Evolutionary conservation across 1,284 basidiomycete genomes (phyloP), one percentile per base, ranked within the genome.

Genomic region (Moesziomyces globuligerus): DNA sequence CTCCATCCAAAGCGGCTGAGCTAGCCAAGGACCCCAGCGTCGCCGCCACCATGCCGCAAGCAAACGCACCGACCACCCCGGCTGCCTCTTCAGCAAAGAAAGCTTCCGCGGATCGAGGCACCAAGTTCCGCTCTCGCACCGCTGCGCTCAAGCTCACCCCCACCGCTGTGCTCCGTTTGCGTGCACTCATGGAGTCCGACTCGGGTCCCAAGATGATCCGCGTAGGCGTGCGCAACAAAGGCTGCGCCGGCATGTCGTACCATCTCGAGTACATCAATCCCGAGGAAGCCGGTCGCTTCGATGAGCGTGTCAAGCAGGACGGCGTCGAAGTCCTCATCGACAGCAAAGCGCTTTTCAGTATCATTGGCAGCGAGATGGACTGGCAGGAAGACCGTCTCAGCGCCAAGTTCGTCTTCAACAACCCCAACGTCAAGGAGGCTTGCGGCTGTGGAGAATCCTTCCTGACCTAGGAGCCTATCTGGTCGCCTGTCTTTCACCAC

Each of bases 361-460:
- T 99, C 79, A 98, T 99, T 72, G 96, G 96, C 39, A 94, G 92
- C 81, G 91, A 91, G 85, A 99, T 99, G 96, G 94, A 96, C 82
- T 98, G 96, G 96, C 87, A 90, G 68, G 96, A 98, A 85, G 72
- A 78, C 44, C 67, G 53, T 21, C 56, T 72, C 38, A 66, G 61
- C 23, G 90, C 92, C 52, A 93, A 92, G 84, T 96, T 97, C 77
- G 89, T 91, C 24, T 96, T 97, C 84, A 90, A 91, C 84, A 96
- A 85, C 60, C 84, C 84, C 1, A 84, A 85, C 49, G 79, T 84
- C 65, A 92, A 91, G 84, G 94, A 95, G 79, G 91, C 92, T 11
- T 96, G 93, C 83, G 93, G 93, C 54, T 96, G 93, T 79, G 93
- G 93, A 75, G 93, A 95, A 84, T 94, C 84, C 42, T 85, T 85